phyloP scores from a whole-genome alignment of 2,329 filamentous ascomycete genomes.

The Ascochyta rabiei region DNA sequence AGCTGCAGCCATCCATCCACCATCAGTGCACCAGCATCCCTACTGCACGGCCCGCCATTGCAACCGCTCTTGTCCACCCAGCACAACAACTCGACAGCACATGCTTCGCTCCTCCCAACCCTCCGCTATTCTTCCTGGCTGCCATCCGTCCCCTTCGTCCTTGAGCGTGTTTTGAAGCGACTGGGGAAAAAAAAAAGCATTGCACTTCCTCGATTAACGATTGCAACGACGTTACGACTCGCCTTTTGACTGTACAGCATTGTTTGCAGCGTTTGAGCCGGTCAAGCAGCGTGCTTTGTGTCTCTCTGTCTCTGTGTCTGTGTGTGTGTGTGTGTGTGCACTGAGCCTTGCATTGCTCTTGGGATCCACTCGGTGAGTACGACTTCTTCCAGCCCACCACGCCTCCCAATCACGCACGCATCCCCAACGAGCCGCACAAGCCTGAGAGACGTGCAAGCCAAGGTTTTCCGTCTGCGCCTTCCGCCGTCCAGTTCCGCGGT shows the following conservation, averaged over 20 bases:
- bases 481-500: constrained; percentile 25
- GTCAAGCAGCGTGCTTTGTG: constrained; percentile 2
- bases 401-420: background rate
- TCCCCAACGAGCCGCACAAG: background rate
- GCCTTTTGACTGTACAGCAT: constrained; percentile 48
- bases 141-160: constrained; percentile 36
- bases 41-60: constrained; percentile 39
- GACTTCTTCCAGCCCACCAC: background rate
- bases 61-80: constrained; percentile 26
- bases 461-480: background rate
- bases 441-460: background rate
- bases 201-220: constrained; percentile 43
- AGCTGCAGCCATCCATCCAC: constrained; percentile 26
- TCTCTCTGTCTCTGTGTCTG: background rate
- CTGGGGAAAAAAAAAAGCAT: constrained; percentile 45
- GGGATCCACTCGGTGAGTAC: constrained; percentile 31
- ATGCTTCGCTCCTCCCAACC: constrained; percentile 25
- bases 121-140: constrained; percentile 37
- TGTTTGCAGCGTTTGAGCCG: constrained; percentile 46
- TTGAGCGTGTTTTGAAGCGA: constrained; percentile 40
- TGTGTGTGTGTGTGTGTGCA: background rate
- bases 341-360: constrained; percentile 18
- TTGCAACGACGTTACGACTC: constrained; percentile 50
- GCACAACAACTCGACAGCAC: constrained; percentile 32
- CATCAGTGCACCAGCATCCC: constrained; percentile 22